Evolutionary conservation across 2,329 filamentous ascomycete genomes (phyloP).

Genomic region (Ophiocordyceps camponoti-leonardi): DNA sequence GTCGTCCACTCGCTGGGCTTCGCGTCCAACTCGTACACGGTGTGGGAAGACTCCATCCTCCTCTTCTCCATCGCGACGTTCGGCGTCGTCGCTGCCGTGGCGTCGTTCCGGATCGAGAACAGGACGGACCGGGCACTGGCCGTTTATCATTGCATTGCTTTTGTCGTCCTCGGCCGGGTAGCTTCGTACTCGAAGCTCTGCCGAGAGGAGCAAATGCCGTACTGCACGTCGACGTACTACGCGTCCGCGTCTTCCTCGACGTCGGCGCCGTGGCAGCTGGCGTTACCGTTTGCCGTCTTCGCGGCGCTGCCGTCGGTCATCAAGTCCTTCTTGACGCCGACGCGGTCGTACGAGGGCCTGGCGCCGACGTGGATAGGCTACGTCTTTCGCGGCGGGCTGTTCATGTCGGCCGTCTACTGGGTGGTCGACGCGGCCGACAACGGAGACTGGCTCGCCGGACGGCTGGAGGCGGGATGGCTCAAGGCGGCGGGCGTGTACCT

Average conservation of each 20-base stretch:
- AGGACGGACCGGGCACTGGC: slow-evolving; percentile 55
- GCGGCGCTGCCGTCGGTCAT: slow-evolving; percentile 57
- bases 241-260: slow-evolving; percentile 82
- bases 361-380: slow-evolving; percentile 72
- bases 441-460: slow-evolving; percentile 52
- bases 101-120: slow-evolving; percentile 56
- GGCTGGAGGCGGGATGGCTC: slow-evolving; percentile 38
- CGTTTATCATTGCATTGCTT: slow-evolving; percentile 70
- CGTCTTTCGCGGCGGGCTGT: slow-evolving; percentile 58
- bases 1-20: slow-evolving; percentile 84
- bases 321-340: slow-evolving; percentile 65
- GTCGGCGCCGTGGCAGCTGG: slow-evolving; percentile 76
- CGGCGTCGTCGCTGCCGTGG: slow-evolving; percentile 55
- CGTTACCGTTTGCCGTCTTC: slow-evolving; percentile 60
- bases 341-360: slow-evolving; percentile 73
- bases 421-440: slow-evolving; percentile 78
- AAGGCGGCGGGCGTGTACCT: slow-evolving; percentile 62
- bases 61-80: slow-evolving; percentile 85
- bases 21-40: slow-evolving; percentile 93
- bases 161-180: slow-evolving; percentile 60
- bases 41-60: slow-evolving; percentile 94
- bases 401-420: slow-evolving; percentile 73
- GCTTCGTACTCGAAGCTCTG: slow-evolving; percentile 85
- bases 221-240: slow-evolving; percentile 90
- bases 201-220: slow-evolving; percentile 96